A percentile compares a stretch with the other conserved stretches of the same genome.
phyloP scores from a whole-genome alignment of 1,284 basidiomycete genomes.

The Ceratobasidium sp. region DNA sequence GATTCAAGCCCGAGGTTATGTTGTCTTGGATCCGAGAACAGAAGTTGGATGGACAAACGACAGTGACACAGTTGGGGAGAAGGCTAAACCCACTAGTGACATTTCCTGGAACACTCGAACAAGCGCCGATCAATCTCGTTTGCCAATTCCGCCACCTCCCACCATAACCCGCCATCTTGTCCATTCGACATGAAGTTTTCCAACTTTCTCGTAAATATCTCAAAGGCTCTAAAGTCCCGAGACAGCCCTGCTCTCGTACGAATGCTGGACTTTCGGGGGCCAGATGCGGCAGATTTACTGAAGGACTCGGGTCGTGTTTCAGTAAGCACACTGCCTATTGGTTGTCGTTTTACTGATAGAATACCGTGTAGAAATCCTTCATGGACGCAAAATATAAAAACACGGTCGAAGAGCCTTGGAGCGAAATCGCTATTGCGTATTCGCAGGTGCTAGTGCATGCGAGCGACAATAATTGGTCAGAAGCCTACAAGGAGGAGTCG shows the following conservation, averaged over 20 bases:
- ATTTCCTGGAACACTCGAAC: slow-evolving; percentile 6
- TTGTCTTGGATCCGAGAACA: not conserved
- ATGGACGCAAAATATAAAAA: slow-evolving; percentile 64
- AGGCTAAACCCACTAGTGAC: slow-evolving; percentile 19
- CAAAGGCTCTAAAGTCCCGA: slow-evolving; percentile 65
- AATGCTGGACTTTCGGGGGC: slow-evolving; percentile 60
- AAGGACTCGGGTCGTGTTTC: slow-evolving; percentile 43
- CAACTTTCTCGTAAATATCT: slow-evolving; percentile 66
- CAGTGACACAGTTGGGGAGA: slow-evolving; percentile 14
- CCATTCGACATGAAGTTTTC: slow-evolving; percentile 63
- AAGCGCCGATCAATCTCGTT: slow-evolving; percentile 26
- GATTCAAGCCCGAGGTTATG: not conserved
- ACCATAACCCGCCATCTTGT: not conserved
- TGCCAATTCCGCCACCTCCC: slow-evolving; percentile 20
- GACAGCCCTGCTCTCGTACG: slow-evolving; percentile 73
- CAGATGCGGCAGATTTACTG: slow-evolving; percentile 40
- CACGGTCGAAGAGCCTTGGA: slow-evolving; percentile 74
- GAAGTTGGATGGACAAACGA: slow-evolving; percentile 14
- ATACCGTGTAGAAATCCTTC: slow-evolving; percentile 27
- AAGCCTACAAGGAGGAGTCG: slow-evolving; percentile 79
- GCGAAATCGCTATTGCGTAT: slow-evolving; percentile 81
- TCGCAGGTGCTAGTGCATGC: slow-evolving; percentile 73
- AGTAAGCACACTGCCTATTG: slow-evolving; percentile 35
- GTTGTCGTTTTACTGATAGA: not conserved
- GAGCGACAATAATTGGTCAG: slow-evolving; percentile 65